These are phyloP conservation scores for Trichophyton mentagrophytes DNA, from an alignment of 2,329 filamentous ascomycete genomes.

Conservation along the genomic window DNA sequence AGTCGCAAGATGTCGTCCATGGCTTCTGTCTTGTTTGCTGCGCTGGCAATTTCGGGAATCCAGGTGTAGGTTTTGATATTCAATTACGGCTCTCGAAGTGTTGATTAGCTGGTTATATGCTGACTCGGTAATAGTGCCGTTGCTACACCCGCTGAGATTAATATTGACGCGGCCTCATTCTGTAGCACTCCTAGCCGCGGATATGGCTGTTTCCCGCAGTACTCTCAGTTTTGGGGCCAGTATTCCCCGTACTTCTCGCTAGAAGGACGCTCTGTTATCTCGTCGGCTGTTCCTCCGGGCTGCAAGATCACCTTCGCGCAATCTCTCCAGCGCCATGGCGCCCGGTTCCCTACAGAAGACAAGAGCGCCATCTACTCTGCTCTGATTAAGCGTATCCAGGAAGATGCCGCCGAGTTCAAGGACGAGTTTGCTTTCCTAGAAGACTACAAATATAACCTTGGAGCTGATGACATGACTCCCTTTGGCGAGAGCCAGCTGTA, in stretches of 20 bases:
- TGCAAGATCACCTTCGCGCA: constrained; percentile 71
- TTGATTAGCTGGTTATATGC: background rate
- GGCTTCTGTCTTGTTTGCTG: background rate
- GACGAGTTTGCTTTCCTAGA: constrained; percentile 56
- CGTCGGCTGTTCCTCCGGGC: constrained; percentile 46
- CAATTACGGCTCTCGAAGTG: background rate
- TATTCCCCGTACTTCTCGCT: constrained; percentile 77
- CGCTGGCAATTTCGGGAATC: background rate
- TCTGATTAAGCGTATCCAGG: constrained; percentile 55
- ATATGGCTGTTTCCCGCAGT: constrained; percentile 15
- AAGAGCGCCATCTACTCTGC: constrained; percentile 54
- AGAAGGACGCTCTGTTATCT: constrained; percentile 45
- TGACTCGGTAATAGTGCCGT: background rate
- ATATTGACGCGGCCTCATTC: background rate
- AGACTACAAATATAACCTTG: constrained; percentile 58
- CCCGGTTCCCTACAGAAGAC: constrained; percentile 60
- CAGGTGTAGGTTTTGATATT: background rate
- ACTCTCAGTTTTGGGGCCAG: constrained; percentile 67
- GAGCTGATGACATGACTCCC: constrained; percentile 53
- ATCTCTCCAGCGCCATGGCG: constrained; percentile 71
- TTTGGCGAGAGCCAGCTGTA: constrained; percentile 60
- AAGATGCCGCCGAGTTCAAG: constrained; percentile 42
- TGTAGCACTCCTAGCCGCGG: constrained; percentile 5
- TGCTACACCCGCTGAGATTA: background rate
- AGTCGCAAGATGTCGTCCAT: background rate